Conservation (phyloP, 306 rosid species). For the Rosa lucieae region DNA sequence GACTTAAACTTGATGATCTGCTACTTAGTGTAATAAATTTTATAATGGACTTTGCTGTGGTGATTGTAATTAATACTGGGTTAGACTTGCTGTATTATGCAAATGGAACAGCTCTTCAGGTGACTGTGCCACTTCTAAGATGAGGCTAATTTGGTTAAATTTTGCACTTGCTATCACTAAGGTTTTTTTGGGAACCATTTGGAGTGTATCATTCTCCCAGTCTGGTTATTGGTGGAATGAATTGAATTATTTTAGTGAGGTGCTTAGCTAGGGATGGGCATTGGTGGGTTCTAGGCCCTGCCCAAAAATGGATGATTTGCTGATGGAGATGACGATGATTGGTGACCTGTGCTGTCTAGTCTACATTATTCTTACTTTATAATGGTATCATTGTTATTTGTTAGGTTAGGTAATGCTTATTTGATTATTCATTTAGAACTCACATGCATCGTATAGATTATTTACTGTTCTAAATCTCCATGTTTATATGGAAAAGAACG, state of each 20-base stretch:
- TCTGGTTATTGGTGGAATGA: conserved; percentile 1
- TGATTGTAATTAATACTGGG: neutral
- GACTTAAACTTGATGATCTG: conserved; percentile 28
- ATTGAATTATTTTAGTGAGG: neutral
- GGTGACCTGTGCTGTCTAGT: neutral
- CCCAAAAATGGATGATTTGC: neutral
- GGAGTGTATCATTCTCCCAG: neutral
- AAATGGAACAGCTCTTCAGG: neutral
- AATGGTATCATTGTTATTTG: neutral
- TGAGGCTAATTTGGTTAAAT: neutral
- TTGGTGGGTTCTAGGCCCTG: neutral
- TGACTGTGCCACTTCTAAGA: neutral
- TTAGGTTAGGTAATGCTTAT: neutral
- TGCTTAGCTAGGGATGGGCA: neutral
- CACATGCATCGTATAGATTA: neutral
- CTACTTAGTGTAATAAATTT: neutral
- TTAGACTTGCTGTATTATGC: neutral
- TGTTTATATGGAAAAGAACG: too few species aligned
- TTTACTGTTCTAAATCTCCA: neutral
- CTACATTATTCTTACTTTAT: neutral
- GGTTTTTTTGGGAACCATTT: neutral
- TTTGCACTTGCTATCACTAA: neutral
- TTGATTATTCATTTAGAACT: neutral
- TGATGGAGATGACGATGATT: conserved; percentile 1
- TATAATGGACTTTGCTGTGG: neutral